phyloP scores from a whole-genome alignment of 2,329 filamentous ascomycete species.

The Colletotrichum australisinense region DNA sequence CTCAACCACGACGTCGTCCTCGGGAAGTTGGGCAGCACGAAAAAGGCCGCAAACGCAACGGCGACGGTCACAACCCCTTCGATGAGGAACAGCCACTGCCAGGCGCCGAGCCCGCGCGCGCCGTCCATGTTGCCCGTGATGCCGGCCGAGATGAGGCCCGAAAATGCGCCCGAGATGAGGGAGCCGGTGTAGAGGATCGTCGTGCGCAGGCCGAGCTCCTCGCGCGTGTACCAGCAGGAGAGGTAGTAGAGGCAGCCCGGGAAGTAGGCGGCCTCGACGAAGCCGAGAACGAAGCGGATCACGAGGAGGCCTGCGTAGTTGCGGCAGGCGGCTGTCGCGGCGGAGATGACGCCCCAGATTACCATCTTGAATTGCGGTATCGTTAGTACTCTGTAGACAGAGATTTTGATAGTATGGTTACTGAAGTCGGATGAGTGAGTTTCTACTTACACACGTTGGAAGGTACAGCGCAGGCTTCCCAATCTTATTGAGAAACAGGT shows the following conservation, averaged over 20 bases:
- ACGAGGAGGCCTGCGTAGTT: slow-evolving; percentile 47
- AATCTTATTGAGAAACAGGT: slow-evolving; percentile 63
- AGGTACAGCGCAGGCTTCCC: slow-evolving; percentile 60
- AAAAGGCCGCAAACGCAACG: slow-evolving; percentile 67
- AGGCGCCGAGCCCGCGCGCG: slow-evolving; percentile 65
- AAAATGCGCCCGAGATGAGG: slow-evolving; percentile 78
- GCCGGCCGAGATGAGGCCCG: slow-evolving; percentile 72
- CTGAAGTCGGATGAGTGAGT: too few species aligned
- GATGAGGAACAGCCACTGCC: slow-evolving; percentile 78
- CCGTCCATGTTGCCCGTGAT: slow-evolving; percentile 75
- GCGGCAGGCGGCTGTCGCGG: slow-evolving; percentile 48
- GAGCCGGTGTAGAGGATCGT: slow-evolving; percentile 76
- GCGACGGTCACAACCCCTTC: slow-evolving; percentile 74
- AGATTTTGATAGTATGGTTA: not conserved
- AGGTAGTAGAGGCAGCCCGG: slow-evolving; percentile 71
- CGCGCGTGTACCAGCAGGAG: slow-evolving; percentile 75
- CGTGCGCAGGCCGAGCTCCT: slow-evolving; percentile 74
- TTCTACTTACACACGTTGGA: slow-evolving; percentile 52
- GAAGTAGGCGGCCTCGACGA: slow-evolving; percentile 33
- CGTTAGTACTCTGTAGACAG: not conserved
- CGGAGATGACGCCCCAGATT: slow-evolving; percentile 61
- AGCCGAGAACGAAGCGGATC: slow-evolving; percentile 45
- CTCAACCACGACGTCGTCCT: slow-evolving; percentile 39
- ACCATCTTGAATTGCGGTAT: slow-evolving; percentile 39
- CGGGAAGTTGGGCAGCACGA: slow-evolving; percentile 76